Evolutionary conservation across 2,329 filamentous ascomycete genomes (phyloP).

Genomic region (Cladosporium sp.): DNA sequence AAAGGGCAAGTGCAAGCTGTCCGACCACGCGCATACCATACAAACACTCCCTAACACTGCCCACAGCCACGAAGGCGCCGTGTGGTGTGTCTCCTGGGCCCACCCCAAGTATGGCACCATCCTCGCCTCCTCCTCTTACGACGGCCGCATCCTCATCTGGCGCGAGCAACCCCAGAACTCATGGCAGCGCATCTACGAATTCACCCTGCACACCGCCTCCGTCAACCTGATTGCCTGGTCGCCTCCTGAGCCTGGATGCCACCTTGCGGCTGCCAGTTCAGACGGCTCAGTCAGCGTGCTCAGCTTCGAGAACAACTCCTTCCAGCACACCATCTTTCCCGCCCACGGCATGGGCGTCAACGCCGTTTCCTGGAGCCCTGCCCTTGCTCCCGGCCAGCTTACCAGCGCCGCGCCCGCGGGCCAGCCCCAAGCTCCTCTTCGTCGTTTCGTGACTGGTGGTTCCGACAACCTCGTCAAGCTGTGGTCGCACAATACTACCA

Average conservation of each 20-base stretch:
- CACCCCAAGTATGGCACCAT: slow-evolving; percentile 99
- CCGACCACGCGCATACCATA: neutral
- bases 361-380: slow-evolving; percentile 90
- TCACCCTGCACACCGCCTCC: slow-evolving; percentile 86
- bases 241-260: slow-evolving; percentile 91
- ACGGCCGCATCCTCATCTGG: slow-evolving; percentile 98
- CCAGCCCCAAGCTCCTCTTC: slow-evolving; percentile 49
- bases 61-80: slow-evolving; percentile 79
- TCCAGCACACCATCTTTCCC: slow-evolving; percentile 83
- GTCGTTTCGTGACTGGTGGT: slow-evolving; percentile 89
- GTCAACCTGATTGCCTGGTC: slow-evolving; percentile 98
- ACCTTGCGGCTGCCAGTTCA: slow-evolving; percentile 89
- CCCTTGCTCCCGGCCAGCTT: slow-evolving; percentile 76
- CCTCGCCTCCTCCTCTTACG: slow-evolving; percentile 89
- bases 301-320: slow-evolving; percentile 94
- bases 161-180: slow-evolving; percentile 63
- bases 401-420: slow-evolving; percentile 59
- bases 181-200: slow-evolving; percentile 82
- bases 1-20: slow-evolving; percentile 65
- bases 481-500: slow-evolving; percentile 69
- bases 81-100: slow-evolving; percentile 97
- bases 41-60: neutral
- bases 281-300: slow-evolving; percentile 92
- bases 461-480: slow-evolving; percentile 92
- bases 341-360: slow-evolving; percentile 95